Evolutionary conservation across 371 early-diverging fungal genomes (phyloP).

Genomic region (Mortierella sp.): DNA sequence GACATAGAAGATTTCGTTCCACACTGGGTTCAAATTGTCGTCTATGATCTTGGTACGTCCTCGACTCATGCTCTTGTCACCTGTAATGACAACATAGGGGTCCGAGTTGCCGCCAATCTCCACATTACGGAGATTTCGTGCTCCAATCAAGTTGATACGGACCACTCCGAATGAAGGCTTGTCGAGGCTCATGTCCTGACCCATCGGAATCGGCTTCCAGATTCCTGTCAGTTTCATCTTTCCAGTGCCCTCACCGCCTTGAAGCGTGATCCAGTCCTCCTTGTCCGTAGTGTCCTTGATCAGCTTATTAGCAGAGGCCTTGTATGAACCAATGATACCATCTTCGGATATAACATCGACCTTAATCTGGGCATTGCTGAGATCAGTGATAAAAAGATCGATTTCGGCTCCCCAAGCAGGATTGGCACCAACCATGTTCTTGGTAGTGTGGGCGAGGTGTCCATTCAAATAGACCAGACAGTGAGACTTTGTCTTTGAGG

Average conservation of each 20-base stretch:
- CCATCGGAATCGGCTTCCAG: conserved; percentile 70
- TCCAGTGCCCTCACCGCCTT: conserved; percentile 52
- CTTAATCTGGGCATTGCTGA: conserved; percentile 26
- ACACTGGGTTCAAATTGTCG: conserved; percentile 82
- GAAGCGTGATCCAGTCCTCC: conserved; percentile 63
- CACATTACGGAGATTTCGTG: conserved; percentile 57
- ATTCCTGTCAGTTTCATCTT: conserved; percentile 60
- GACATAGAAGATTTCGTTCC: conserved; percentile 85
- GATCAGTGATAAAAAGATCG: conserved; percentile 45
- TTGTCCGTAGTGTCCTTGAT: conserved; percentile 41
- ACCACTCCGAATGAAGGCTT: conserved; percentile 83
- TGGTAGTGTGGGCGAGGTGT: conserved; percentile 20
- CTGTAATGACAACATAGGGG: conserved; percentile 81
- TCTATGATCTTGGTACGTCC: conserved; percentile 77
- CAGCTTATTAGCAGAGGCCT: conserved; percentile 22
- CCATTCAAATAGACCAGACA: conserved; percentile 40
- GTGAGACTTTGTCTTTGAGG: conserved; percentile 35
- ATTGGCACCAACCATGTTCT: conserved; percentile 31
- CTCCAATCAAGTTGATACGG: conserved; percentile 79
- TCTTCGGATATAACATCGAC: conserved; percentile 33
- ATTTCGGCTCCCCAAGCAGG: conserved; percentile 44
- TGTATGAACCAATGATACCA: conserved; percentile 34
- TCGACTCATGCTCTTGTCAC: conserved; percentile 61
- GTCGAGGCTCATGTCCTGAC: conserved; percentile 56
- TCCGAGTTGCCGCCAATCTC: conserved; percentile 75